These are phyloP conservation scores for Lachnellula suecica DNA, from an alignment of 2,329 filamentous ascomycete genomes.

Conservation along the genomic window DNA sequence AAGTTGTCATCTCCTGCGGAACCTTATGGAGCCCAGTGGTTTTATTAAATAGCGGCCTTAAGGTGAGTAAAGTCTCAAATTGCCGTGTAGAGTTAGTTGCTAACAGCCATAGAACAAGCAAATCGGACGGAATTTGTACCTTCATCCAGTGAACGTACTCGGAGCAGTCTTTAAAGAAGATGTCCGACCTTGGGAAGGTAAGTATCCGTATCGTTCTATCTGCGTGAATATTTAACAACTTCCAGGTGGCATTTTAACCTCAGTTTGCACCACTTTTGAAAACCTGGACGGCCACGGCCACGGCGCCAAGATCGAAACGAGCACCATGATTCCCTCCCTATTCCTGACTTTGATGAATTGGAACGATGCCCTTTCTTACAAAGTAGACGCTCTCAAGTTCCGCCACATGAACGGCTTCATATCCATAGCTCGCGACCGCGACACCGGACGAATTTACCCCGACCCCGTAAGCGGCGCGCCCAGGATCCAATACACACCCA, in stretches of 20 bases:
- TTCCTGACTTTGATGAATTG: conserved; percentile 65
- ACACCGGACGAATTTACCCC: conserved; percentile 70
- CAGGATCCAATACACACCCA: conserved; percentile 69
- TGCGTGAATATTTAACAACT: conserved; percentile 2
- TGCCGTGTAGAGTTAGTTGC: not conserved
- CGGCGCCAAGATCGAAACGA: conserved; percentile 77
- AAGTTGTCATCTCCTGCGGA: conserved; percentile 76
- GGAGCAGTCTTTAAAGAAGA: conserved; percentile 68
- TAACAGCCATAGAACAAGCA: conserved; percentile 58
- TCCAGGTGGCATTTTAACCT: conserved; percentile 69
- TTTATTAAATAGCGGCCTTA: conserved; percentile 74
- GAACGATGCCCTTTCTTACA: conserved; percentile 67
- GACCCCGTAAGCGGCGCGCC: conserved; percentile 67
- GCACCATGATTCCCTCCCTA: conserved; percentile 69
- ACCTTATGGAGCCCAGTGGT: conserved; percentile 75
- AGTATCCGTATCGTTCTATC: not conserved
- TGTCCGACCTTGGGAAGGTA: conserved; percentile 63
- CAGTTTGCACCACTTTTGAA: conserved; percentile 74
- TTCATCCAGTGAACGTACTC: conserved; percentile 70
- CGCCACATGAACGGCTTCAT: conserved; percentile 72
- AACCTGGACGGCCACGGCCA: conserved; percentile 80
- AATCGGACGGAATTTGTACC: conserved; percentile 76
- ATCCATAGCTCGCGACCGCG: conserved; percentile 71
- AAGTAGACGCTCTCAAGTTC: conserved; percentile 67
- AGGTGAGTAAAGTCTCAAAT: conserved; percentile 38